Evolutionary conservation across 345 rosid genomes (phyloP).

Genomic region (Euphorbia pulcherrima): DNA sequence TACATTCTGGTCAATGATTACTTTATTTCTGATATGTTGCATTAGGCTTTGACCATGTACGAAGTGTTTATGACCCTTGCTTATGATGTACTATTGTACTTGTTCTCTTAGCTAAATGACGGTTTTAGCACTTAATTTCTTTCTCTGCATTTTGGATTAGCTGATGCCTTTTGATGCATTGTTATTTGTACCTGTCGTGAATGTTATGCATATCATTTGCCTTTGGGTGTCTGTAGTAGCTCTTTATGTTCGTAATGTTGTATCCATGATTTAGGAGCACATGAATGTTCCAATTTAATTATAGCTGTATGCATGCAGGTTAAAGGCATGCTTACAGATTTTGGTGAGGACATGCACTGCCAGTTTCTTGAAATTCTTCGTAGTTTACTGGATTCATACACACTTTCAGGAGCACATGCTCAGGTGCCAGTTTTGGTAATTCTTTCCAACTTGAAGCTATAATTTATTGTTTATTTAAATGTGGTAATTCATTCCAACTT

Average conservation of each 20-base stretch:
- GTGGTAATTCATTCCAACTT: constrained; percentile 4
- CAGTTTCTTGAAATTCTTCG: constrained; percentile 98
- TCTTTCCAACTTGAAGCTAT: constrained; percentile 10
- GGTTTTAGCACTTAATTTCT: neutral
- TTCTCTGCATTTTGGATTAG: neutral
- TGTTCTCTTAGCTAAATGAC: neutral
- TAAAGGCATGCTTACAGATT: constrained; percentile 92
- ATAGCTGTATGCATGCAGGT: constrained; percentile 47
- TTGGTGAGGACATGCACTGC: constrained; percentile 93
- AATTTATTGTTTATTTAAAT: neutral
- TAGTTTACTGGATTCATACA: constrained; percentile 82
- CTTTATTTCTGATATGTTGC: neutral
- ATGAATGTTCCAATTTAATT: neutral
- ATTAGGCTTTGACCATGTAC: neutral
- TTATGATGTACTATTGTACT: neutral
- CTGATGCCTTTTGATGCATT: neutral
- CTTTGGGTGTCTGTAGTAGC: neutral
- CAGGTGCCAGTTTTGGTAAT: constrained; percentile 44
- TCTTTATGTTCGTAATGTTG: neutral
- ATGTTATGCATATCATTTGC: neutral
- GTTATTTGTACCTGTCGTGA: neutral
- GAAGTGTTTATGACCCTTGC: neutral
- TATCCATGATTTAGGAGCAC: neutral
- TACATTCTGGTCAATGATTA: neutral
- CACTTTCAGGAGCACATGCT: constrained; percentile 66